Base-by-base conservation (phyloP, 2,329 filamentous ascomycete genomes). In the Talaromyces atroroseus region DNA sequence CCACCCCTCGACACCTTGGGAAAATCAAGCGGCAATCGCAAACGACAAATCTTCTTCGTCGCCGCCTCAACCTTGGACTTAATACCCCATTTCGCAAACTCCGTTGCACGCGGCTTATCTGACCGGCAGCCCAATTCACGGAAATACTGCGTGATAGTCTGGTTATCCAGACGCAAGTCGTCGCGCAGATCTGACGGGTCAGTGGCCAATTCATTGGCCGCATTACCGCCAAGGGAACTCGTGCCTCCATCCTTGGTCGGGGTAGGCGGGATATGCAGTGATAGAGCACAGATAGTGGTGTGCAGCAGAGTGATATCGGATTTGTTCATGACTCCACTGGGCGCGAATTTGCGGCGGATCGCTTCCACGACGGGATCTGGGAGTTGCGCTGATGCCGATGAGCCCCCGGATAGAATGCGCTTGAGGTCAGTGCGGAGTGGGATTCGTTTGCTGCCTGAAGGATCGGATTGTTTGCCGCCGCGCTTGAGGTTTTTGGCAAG, bases 1-100 rank as follows among this genome's bases (percentile, higher is more conserved):
- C 65, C 66, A 48, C 67, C 66, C 57, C 63, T 60, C 23, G 65
- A 59, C 67, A 74, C 68, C 75, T 87, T 91, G 1, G 92, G 94
- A 69, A 96, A 96, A 58, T 86, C 81, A 48, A 96, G 76, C 2
- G 94, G 94, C 60, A 96, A 71, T 64, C 81, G 83, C 65, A 97
- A 75, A 63, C 84, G 84, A 12, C 88, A 91, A 50, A 92, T 75
- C 58, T 80, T 74, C 52, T 67, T 69, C 10, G 70, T 68, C 20
- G 73, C 71, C 3, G 80, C 81, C 65, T 83, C 80, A 1, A 82
- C 82, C 68, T 85, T 85, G 62, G 85, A 79, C 57, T 82, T 85
- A 49, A 76, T 68, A 14, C 69, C 72, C 68, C 71, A 76, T 55
- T 71, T 74, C 23, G 62, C 66, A 57, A 71, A 72, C 61, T 77